phyloP scores from a whole-genome alignment of 2,329 filamentous ascomycete species.

The Aspergillus nomiae region DNA sequence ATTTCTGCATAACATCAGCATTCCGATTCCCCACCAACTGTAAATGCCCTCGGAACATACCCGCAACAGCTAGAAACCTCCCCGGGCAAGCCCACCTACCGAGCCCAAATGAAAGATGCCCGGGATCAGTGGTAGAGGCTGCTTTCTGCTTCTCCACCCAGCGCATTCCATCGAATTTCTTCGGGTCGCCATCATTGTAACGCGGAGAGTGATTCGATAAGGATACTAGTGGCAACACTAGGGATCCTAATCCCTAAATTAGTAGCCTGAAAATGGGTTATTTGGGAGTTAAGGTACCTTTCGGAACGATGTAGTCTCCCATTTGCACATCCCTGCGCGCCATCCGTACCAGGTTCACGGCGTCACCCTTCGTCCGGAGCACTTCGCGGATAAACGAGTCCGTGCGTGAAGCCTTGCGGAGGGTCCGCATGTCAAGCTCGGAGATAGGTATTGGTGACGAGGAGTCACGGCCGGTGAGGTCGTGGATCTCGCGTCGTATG shows the following conservation, averaged over 20 bases:
- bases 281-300: neutral
- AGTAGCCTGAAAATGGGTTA: neutral
- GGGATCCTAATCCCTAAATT: neutral
- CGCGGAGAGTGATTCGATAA: neutral
- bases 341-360: neutral
- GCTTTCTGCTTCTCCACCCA: neutral
- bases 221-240: neutral
- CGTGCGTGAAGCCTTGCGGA: neutral
- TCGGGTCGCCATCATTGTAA: neutral
- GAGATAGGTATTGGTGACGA: too few relatives aligned
- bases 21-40: too few relatives aligned
- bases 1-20: too few relatives aligned
- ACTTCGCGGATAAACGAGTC: slow-evolving; percentile 3
- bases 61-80: neutral
- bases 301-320: neutral
- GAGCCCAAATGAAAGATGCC: slow-evolving; percentile 1
- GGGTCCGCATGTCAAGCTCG: neutral
- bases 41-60: neutral
- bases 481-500: neutral
- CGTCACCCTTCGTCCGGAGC: neutral
- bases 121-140: neutral
- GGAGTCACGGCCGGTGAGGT: neutral
- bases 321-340: neutral
- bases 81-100: slow-evolving; percentile 1
- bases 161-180: neutral